A percentile compares a stretch with the other conserved stretches of the same genome.
Conservation (phyloP, 108 stramenopile genomes). For the Nitzschia putrida region DNA sequence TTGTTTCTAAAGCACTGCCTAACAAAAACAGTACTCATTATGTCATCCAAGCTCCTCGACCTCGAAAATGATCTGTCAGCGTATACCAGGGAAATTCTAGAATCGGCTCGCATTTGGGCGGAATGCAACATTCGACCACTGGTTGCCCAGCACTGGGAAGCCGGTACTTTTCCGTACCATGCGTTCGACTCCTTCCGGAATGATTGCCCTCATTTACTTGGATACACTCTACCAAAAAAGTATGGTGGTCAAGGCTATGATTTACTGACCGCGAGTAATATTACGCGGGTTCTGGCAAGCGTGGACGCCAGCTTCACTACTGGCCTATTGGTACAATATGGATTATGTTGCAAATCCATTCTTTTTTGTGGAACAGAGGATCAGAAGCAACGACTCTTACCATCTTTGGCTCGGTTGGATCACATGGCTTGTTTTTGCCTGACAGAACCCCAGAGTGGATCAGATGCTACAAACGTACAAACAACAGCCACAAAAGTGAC, state of each 20-base stretch:
- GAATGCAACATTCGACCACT: slow-evolving; percentile 12
- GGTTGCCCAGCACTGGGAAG: slow-evolving; percentile 23
- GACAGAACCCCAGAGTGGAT: slow-evolving; percentile 29
- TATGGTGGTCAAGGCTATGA: slow-evolving; percentile 18
- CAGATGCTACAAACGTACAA: slow-evolving; percentile 14
- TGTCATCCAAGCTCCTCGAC: slow-evolving; percentile 9
- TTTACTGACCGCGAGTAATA: slow-evolving; percentile 16
- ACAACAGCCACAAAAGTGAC: slow-evolving; percentile 13
- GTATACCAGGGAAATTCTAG: not conserved
- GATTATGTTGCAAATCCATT: slow-evolving; percentile 26
- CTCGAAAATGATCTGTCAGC: slow-evolving; percentile 6
- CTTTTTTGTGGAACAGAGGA: slow-evolving; percentile 26
- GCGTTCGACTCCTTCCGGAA: slow-evolving; percentile 18
- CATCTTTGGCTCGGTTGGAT: slow-evolving; percentile 10
- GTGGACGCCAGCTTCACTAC: slow-evolving; percentile 30
- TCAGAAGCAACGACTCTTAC: slow-evolving; percentile 15
- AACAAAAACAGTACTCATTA: not conserved
- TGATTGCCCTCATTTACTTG: slow-evolving; percentile 17
- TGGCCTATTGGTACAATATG: slow-evolving; percentile 23
- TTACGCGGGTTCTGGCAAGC: slow-evolving; percentile 20
- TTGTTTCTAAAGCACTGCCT: too few species aligned
- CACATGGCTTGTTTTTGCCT: slow-evolving; percentile 28
- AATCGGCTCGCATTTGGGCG: slow-evolving; percentile 9
- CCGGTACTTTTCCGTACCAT: slow-evolving; percentile 10
- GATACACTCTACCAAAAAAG: slow-evolving; percentile 18